Percentiles rank a stretch among this genome's conserved stretches.
phyloP scores from a whole-genome alignment of 352 stramenopile genomes.

The Globisporangium abappressorium region DNA sequence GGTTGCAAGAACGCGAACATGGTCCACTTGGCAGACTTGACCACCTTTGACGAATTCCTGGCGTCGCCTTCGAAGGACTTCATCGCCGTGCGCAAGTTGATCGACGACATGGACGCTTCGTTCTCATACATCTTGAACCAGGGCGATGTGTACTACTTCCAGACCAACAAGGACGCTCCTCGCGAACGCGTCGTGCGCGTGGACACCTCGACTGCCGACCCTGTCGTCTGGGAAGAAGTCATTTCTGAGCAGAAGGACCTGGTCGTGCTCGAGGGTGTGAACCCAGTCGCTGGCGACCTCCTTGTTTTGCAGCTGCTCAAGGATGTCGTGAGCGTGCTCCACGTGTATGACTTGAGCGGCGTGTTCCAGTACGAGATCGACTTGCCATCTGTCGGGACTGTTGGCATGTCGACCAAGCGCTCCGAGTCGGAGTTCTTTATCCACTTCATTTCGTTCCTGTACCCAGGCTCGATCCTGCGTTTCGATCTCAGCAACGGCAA shows the following conservation, averaged over 20 bases:
- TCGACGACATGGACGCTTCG: constrained; percentile 83
- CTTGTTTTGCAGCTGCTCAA: constrained; percentile 79
- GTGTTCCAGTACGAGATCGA: constrained; percentile 73
- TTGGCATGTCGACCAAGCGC: constrained; percentile 65
- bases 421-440: constrained; percentile 85
- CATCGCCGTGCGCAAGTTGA: constrained; percentile 68
- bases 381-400: constrained; percentile 65
- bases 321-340: constrained; percentile 77
- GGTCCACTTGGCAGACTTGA: constrained; percentile 70
- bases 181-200: constrained; percentile 70
- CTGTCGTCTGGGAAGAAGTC: constrained; percentile 68
- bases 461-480: constrained; percentile 76
- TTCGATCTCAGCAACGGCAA: constrained; percentile 48
- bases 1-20: constrained; percentile 90
- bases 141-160: constrained; percentile 85
- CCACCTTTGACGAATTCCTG: constrained; percentile 47
- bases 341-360: constrained; percentile 75
- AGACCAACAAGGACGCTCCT: constrained; percentile 79
- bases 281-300: constrained; percentile 60
- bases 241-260: constrained; percentile 72
- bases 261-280: constrained; percentile 74
- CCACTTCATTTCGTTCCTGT: constrained; percentile 87
- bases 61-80: constrained; percentile 25
- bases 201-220: constrained; percentile 21
- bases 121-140: constrained; percentile 90